These are phyloP conservation scores for Jatropha curcas DNA, from an alignment of 345 rosid species.

Conservation along the genomic window DNA sequence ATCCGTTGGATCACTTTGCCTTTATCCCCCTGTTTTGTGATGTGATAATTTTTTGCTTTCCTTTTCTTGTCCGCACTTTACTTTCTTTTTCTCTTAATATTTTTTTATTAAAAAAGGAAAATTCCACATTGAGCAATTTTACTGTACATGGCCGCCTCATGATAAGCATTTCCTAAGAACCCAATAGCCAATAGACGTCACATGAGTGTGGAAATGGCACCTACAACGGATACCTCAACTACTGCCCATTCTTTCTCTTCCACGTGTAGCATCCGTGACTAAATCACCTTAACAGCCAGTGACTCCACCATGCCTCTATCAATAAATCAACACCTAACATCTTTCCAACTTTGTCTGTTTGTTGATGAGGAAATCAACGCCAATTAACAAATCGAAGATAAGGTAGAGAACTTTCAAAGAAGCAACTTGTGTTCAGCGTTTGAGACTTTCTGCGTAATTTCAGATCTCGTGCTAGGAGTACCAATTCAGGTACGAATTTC, in stretches of 20 bases:
- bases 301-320: slow-evolving; percentile 3
- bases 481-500: slow-evolving; percentile 27
- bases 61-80: background rate
- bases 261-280: slow-evolving; percentile 38
- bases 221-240: background rate
- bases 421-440: slow-evolving; percentile 15
- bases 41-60: no score
- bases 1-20: slow-evolving; percentile 19
- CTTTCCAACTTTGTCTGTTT: background rate
- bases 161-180: background rate
- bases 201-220: no score
- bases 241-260: slow-evolving; percentile 13
- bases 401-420: slow-evolving; percentile 16
- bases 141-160: background rate
- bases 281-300: slow-evolving; percentile 24
- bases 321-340: slow-evolving; percentile 4
- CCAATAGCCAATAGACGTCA: background rate
- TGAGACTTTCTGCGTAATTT: slow-evolving; percentile 29
- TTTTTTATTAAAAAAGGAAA: no score
- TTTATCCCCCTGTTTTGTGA: no score
- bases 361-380: slow-evolving; percentile 2
- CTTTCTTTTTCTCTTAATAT: no score
- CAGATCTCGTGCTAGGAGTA: slow-evolving; percentile 1
- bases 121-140: no score
- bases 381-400: background rate